These are phyloP conservation scores for Trametes cinnabarina DNA, from an alignment of 768 basidiomycete genomes.

Conservation along the genomic window DNA sequence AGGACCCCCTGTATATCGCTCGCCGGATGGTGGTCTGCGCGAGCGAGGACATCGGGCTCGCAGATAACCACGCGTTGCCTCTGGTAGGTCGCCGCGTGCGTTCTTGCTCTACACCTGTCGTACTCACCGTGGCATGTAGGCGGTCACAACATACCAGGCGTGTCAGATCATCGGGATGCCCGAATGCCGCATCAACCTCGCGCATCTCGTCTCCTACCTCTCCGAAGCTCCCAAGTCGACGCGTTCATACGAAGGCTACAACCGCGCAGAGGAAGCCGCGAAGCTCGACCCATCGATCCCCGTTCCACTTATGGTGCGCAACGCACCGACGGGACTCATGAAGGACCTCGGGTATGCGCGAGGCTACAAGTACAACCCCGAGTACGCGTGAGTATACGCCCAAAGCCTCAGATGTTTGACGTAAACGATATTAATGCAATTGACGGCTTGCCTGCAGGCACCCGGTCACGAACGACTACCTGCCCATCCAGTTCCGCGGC, in stretches of 20 bases:
- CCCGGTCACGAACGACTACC: constrained; percentile 52
- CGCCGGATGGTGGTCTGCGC: constrained; percentile 76
- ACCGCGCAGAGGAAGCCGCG: constrained; percentile 61
- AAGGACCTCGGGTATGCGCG: constrained; percentile 49
- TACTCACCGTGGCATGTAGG: constrained; percentile 39
- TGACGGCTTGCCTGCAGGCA: constrained; percentile 33
- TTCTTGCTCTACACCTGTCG: neutral
- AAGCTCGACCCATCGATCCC: constrained; percentile 49
- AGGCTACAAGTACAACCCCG: constrained; percentile 51
- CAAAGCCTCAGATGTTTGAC: neutral
- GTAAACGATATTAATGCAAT: neutral
- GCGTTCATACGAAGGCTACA: constrained; percentile 76
- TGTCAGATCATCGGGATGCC: constrained; percentile 79
- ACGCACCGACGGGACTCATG: constrained; percentile 69
- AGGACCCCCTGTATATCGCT: constrained; percentile 77
- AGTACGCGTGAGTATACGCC: constrained; percentile 34
- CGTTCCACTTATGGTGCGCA: constrained; percentile 72
- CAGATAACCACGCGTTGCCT: constrained; percentile 74
- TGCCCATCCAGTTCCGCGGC: constrained; percentile 43
- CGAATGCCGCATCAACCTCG: constrained; percentile 75
- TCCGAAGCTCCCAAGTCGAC: constrained; percentile 83
- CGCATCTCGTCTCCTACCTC: constrained; percentile 75
- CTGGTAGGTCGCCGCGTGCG: constrained; percentile 44
- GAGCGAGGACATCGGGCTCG: constrained; percentile 83
- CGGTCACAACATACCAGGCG: constrained; percentile 59